Evolutionary conservation across 148 eudicot species (phyloP).

Genomic region (Vaccinium myrtillus): DNA sequence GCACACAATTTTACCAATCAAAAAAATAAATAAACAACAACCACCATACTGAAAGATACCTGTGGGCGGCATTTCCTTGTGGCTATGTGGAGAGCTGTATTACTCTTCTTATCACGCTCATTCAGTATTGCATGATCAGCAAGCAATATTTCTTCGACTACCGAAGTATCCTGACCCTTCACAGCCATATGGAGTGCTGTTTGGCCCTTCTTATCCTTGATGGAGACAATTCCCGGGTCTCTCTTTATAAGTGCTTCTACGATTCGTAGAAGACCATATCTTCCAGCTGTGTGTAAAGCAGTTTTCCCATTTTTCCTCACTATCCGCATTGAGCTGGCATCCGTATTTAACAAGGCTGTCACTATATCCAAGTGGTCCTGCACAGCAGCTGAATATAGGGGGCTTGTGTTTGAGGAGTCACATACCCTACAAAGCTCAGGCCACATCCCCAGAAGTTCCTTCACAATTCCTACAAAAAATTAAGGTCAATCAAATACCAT

Average conservation of each 20-base stretch:
- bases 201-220: constrained; percentile 91
- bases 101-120: constrained; percentile 91
- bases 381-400: constrained; percentile 81
- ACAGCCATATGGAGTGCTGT: constrained; percentile 96
- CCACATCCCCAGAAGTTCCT: constrained; percentile 54
- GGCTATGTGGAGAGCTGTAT: constrained; percentile 80
- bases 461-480: constrained; percentile 53
- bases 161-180: constrained; percentile 73
- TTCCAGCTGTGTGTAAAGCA: constrained; percentile 73
- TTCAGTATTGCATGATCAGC: constrained; percentile 73
- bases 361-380: constrained; percentile 75
- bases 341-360: constrained; percentile 64
- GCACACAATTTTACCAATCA: no score
- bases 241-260: constrained; percentile 60
- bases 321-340: constrained; percentile 43
- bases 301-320: constrained; percentile 94
- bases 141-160: constrained; percentile 67
- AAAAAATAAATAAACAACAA: not conserved
- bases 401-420: constrained; percentile 75
- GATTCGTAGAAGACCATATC: constrained; percentile 63
- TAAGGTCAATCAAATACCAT: constrained; percentile 11
- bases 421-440: constrained; percentile 71
- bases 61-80: constrained; percentile 79
- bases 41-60: constrained; percentile 35
- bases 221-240: constrained; percentile 61